A percentile compares a stretch with the other conserved stretches of the same genome.
These are phyloP conservation scores for Inonotus hispidus DNA, from an alignment of 1,284 basidiomycete genomes.

Conservation along the genomic window DNA sequence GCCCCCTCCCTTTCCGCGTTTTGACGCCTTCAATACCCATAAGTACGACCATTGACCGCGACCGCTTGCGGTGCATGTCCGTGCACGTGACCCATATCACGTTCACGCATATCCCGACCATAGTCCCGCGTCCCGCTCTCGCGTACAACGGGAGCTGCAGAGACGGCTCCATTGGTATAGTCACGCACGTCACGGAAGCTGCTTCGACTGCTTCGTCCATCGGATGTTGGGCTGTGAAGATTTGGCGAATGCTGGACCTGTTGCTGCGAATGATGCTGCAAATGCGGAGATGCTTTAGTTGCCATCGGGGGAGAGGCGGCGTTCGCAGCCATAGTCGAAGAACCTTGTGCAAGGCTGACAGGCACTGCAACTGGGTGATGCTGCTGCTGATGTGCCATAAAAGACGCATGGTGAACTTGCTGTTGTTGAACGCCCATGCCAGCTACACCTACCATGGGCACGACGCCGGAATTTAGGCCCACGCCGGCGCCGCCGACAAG, in stretches of 20 bases:
- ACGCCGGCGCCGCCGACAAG: conserved; percentile 63
- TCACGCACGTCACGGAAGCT: conserved; percentile 13
- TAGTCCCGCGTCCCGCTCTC: conserved; percentile 7
- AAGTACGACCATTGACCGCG: conserved; percentile 14
- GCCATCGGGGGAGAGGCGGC: conserved; percentile 6
- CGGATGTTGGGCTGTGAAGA: conserved; percentile 11
- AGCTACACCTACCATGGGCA: conserved; percentile 2
- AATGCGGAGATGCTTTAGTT: conserved; percentile 9
- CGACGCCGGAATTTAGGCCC: conserved; percentile 23
- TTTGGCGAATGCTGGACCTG: background rate
- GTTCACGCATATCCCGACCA: conserved; percentile 9
- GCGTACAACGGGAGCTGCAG: background rate
- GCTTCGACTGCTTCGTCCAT: conserved; percentile 16
- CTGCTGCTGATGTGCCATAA: conserved; percentile 15
- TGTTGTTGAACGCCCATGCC: conserved; percentile 14
- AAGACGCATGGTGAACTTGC: background rate
- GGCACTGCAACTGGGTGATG: conserved; percentile 15
- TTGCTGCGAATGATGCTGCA: conserved; percentile 1
- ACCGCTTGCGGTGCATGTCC: conserved; percentile 10
- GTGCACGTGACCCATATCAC: conserved; percentile 11
- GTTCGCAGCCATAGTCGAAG: background rate
- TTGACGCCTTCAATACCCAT: conserved; percentile 12
- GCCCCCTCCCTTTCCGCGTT: background rate
- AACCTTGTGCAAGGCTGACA: conserved; percentile 7
- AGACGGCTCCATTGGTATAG: background rate